Conservation (phyloP, 305 asterid species). For the Euphrasia arctica region DNA sequence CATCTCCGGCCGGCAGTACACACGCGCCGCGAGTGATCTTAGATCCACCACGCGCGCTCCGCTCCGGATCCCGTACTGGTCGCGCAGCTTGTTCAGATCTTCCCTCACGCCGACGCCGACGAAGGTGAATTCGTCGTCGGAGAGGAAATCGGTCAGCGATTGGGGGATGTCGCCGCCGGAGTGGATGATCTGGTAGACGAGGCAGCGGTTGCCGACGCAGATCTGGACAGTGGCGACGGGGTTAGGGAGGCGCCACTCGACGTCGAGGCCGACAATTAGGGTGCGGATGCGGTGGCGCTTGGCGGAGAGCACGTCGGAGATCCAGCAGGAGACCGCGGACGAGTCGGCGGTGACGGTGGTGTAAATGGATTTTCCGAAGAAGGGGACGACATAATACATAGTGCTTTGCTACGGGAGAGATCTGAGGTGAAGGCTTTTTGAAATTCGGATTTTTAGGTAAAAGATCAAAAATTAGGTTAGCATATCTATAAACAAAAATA, state of each 20-base stretch:
- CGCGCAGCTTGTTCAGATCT: constrained; percentile 30
- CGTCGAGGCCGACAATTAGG: constrained; percentile 40
- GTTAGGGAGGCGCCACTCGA: constrained; percentile 35
- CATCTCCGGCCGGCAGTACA: constrained; percentile 11
- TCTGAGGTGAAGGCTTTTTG: too few species aligned
- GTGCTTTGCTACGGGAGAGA: too few species aligned
- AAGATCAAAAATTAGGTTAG: too few species aligned
- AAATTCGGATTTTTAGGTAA: too few species aligned
- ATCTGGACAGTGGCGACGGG: constrained; percentile 40
- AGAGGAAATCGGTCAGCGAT: constrained; percentile 24
- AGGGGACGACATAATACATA: constrained; percentile 18
- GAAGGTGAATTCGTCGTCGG: constrained; percentile 19
- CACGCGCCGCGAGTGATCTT: constrained; percentile 27
- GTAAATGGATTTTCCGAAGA: constrained; percentile 29
- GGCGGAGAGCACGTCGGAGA: constrained; percentile 26
- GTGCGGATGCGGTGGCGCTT: constrained; percentile 29
- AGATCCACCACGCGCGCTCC: constrained; percentile 28
- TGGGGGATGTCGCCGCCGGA: constrained; percentile 25
- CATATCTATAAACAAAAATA: too few species aligned
- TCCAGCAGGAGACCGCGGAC: constrained; percentile 34
- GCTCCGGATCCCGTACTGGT: constrained; percentile 27
- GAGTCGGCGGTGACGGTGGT: constrained; percentile 44
- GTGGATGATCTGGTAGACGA: constrained; percentile 35
- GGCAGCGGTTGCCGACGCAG: constrained; percentile 40
- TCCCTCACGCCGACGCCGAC: constrained; percentile 30